Evolutionary conservation across 1,284 basidiomycete genomes (phyloP).

Genomic region (Butyriboletus appendiculatus): DNA sequence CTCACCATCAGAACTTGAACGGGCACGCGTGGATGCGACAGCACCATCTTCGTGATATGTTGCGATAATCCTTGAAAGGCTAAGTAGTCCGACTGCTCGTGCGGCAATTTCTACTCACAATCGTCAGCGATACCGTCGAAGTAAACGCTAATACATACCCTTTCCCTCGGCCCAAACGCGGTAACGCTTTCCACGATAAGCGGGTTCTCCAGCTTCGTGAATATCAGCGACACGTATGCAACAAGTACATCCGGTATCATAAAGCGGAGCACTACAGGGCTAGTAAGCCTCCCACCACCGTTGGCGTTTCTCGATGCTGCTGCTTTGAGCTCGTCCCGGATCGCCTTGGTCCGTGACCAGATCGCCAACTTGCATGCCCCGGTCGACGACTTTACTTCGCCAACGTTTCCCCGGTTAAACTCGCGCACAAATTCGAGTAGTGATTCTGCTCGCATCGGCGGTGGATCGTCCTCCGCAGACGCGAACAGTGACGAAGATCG

Average conservation of each 20-base stretch:
- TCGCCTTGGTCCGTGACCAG: slow-evolving; percentile 43
- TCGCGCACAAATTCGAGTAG: slow-evolving; percentile 52
- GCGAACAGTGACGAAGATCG: slow-evolving; percentile 45
- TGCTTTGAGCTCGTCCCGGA: slow-evolving; percentile 15
- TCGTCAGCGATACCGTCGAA: slow-evolving; percentile 2
- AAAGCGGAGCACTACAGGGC: slow-evolving; percentile 50
- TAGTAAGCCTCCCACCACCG: slow-evolving; percentile 19
- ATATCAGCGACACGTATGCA: slow-evolving; percentile 54
- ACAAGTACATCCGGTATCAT: slow-evolving; percentile 60
- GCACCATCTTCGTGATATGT: slow-evolving; percentile 58
- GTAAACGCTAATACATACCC: slow-evolving; percentile 39
- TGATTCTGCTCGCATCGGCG: slow-evolving; percentile 42
- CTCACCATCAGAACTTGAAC: slow-evolving; percentile 52
- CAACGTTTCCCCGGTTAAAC: slow-evolving; percentile 44
- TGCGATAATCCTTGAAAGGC: slow-evolving; percentile 67
- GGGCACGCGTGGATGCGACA: slow-evolving; percentile 51
- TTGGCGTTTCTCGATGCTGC: neutral
- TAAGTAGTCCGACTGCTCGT: slow-evolving; percentile 64
- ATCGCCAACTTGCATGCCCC: slow-evolving; percentile 46
- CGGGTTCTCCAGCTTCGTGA: slow-evolving; percentile 30
- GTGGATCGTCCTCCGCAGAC: slow-evolving; percentile 35
- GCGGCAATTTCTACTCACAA: slow-evolving; percentile 54
- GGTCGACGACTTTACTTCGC: slow-evolving; percentile 11
- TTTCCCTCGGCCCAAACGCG: slow-evolving; percentile 68
- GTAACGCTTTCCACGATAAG: slow-evolving; percentile 60